These are phyloP conservation scores for Fonsecaea erecta DNA, from an alignment of 2,329 filamentous ascomycete species.

Conservation along the genomic window DNA sequence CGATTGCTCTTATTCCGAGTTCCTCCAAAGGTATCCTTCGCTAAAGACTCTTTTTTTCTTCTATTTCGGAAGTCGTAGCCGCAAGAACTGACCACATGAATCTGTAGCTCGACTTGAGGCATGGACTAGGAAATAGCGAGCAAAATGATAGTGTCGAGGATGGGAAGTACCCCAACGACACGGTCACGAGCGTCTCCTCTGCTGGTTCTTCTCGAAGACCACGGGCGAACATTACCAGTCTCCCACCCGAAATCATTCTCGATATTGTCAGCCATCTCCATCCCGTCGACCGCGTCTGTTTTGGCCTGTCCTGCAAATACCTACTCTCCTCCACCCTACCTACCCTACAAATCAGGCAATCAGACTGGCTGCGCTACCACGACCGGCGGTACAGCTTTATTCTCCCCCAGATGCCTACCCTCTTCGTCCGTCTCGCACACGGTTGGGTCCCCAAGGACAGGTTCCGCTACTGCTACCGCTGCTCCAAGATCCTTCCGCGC, in stretches of 20 bases:
- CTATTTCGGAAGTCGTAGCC: background rate
- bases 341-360: conserved; percentile 23
- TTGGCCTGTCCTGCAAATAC: conserved; percentile 36
- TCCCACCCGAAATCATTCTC: conserved; percentile 34
- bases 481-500: conserved; percentile 33
- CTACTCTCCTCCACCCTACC: conserved; percentile 25
- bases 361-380: conserved; percentile 23
- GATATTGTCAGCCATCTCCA: conserved; percentile 34
- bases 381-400: conserved; percentile 21
- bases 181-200: background rate
- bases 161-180: background rate
- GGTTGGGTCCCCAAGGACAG: conserved; percentile 35
- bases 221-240: conserved; percentile 3
- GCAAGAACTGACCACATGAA: background rate
- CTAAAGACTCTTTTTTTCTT: background rate
- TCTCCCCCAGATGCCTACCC: conserved; percentile 23
- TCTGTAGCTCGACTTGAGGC: conserved; percentile 9
- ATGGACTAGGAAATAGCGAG: background rate
- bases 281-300: conserved; percentile 36
- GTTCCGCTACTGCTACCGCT: conserved; percentile 34
- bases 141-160: background rate
- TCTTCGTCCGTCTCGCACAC: conserved; percentile 34
- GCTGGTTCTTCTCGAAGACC: background rate
- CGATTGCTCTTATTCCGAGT: conserved; percentile 19
- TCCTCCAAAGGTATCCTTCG: conserved; percentile 22